These are phyloP conservation scores for Paratrimastix pyriformis DNA, from an alignment of 78 protist genomes.

Conservation along the genomic window DNA sequence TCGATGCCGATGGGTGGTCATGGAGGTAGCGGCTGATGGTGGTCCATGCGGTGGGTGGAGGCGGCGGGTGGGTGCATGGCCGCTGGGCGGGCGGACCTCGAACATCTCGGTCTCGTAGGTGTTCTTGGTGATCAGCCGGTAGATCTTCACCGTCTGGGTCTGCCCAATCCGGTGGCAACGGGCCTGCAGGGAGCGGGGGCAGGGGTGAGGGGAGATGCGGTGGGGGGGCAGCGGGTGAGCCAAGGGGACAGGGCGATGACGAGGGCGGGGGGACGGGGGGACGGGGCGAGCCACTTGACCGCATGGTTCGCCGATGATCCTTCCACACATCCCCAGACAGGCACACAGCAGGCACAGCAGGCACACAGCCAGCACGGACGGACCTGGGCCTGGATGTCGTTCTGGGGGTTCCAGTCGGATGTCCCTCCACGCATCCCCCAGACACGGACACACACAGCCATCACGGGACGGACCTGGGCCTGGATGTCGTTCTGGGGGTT, in stretches of 20 bases:
- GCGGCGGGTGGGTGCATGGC: no score
- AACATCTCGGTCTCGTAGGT: constrained; percentile 49
- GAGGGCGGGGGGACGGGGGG: no score
- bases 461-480: constrained; percentile 64
- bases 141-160: constrained; percentile 31
- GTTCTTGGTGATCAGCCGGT: constrained; percentile 33
- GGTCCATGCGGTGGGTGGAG: no score
- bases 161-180: constrained; percentile 81
- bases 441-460: no score
- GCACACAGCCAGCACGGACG: background rate
- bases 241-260: background rate
- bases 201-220: no score
- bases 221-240: background rate
- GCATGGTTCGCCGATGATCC: background rate
- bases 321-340: background rate
- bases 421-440: no score
- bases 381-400: constrained; percentile 36
- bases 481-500: constrained; percentile 94
- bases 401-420: constrained; percentile 48
- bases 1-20: no score
- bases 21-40: no score
- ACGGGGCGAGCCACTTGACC: background rate
- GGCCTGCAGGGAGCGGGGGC: constrained; percentile 38
- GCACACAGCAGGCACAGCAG: constrained; percentile 15
- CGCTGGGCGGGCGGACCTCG: no score